phyloP scores from a whole-genome alignment of 108 stramenopile species.

The Conticribra weissflogii region DNA sequence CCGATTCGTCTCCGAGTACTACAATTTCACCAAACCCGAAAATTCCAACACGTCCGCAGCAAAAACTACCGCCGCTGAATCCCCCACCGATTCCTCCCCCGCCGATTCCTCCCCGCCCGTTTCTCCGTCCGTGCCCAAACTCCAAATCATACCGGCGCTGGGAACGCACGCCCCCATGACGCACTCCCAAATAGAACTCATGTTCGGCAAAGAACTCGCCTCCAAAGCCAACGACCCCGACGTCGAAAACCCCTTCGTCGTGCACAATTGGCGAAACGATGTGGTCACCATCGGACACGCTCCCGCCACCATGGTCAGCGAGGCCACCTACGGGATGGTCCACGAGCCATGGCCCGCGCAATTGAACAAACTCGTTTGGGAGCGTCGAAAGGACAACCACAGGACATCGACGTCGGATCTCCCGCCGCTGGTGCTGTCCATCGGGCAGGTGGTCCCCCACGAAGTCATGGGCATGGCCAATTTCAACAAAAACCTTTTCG shows the following conservation, averaged over 20 bases:
- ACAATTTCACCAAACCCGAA: constrained; percentile 55
- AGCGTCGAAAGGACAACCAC: constrained; percentile 53
- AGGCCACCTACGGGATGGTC: constrained; percentile 73
- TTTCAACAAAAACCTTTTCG: constrained; percentile 94
- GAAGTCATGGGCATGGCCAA: constrained; percentile 97
- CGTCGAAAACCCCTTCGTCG: constrained; percentile 79
- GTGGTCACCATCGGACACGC: constrained; percentile 94
- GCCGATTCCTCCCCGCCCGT: too few relatives aligned
- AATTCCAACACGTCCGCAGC: not conserved
- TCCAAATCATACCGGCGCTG: constrained; percentile 89
- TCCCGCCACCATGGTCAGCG: constrained; percentile 76
- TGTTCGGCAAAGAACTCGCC: constrained; percentile 81
- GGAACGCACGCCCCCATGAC: constrained; percentile 96
- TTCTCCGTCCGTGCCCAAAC: constrained; percentile 23
- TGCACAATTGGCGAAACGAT: constrained; percentile 95
- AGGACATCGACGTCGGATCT: constrained; percentile 32
- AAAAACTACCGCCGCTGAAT: too few relatives aligned
- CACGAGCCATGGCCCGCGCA: constrained; percentile 91
- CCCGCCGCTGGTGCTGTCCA: constrained; percentile 77
- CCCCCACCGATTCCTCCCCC: too few relatives aligned
- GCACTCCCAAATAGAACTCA: constrained; percentile 67
- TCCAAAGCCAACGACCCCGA: constrained; percentile 23
- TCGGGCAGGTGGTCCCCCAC: constrained; percentile 74
- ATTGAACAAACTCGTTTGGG: constrained; percentile 92
- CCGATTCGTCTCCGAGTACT: constrained; percentile 82